Evolutionary conservation across 2,329 filamentous ascomycete genomes (phyloP).

Genomic region (Hypoxylon sp.): DNA sequence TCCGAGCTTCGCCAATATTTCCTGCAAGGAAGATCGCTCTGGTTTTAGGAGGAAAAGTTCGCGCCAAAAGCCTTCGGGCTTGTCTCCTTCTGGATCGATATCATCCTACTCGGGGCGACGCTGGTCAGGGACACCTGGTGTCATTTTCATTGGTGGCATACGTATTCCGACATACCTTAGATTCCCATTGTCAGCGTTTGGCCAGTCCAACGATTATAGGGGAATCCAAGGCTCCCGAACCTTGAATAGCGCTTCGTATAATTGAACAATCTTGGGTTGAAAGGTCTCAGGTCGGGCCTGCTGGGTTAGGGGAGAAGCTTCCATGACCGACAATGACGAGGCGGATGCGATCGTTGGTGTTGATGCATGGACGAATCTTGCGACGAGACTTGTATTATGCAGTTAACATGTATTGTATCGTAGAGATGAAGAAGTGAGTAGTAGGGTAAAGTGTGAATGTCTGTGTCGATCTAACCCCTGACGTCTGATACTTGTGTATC

Average conservation of each 20-base stretch:
- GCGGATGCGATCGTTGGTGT: background rate
- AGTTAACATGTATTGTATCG: slow-evolving; percentile 1
- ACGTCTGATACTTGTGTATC: slow-evolving; percentile 5
- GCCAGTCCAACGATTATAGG: slow-evolving; percentile 33
- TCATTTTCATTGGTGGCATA: slow-evolving; percentile 9
- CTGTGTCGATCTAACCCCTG: background rate
- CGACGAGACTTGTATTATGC: slow-evolving; percentile 6
- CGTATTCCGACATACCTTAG: slow-evolving; percentile 45
- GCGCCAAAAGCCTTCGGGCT: slow-evolving; percentile 91
- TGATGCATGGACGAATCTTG: slow-evolving; percentile 29
- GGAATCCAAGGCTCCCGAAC: slow-evolving; percentile 55
- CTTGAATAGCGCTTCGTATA: slow-evolving; percentile 89
- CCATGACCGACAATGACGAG: slow-evolving; percentile 65
- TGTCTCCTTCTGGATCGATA: slow-evolving; percentile 71
- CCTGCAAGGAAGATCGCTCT: slow-evolving; percentile 75
- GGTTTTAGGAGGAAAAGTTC: slow-evolving; percentile 94
- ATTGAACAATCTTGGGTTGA: slow-evolving; percentile 90
- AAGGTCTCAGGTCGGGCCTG: slow-evolving; percentile 91
- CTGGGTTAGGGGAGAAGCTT: slow-evolving; percentile 92
- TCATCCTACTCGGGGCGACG: slow-evolving; percentile 60
- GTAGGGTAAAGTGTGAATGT: background rate
- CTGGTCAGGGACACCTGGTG: slow-evolving; percentile 42
- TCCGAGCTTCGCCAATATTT: slow-evolving; percentile 75
- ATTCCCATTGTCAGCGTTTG: slow-evolving; percentile 45
- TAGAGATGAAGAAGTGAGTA: slow-evolving; percentile 19